Base-by-base conservation (phyloP, 2,329 filamentous ascomycete species). In the Escovopsis sp. region DNA sequence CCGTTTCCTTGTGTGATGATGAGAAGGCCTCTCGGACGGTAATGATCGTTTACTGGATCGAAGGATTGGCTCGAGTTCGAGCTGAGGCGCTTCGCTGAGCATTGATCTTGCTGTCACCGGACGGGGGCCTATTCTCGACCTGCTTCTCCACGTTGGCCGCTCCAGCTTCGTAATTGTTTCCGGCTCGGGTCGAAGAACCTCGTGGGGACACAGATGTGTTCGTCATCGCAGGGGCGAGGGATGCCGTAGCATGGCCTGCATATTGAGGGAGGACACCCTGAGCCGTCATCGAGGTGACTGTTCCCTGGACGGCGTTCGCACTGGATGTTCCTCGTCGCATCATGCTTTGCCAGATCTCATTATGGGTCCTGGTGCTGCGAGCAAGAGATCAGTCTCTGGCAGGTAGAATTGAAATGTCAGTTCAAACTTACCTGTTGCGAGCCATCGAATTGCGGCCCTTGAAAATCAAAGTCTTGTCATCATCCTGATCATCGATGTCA, bases 251-350 rank as follows among this genome's bases (percentile, higher is more conserved):
- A 45, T 70, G 56, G 14, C 68, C 67, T 9, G 57, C 50, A 37
- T 68, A 71, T 23, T 69, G 65, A 13, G 68, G 69, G 31, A 73
- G 51, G 30, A 66, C 60, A n/a, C 67, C 69, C 19, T 63, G 66
- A 7, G 63, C 68, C 11, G 66, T 72, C 31, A 62, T 65, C 4
- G 68, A 65, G 3, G 67, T 68, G 33, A 73, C 52, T 9, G 66
- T 56, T 34, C 67, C 57, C 10, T 64, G 63, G 31, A 64, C 53
- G 7, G 51, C 62, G 31, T 54, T 54, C 31, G 56, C 62, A 39
- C 63, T 69, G 11, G 66, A 54, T 26, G 65, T 60, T n/a, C 63
- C 63, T 44, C 64, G 68, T 50, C 65, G 69, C 44, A 68, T 47
- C 54, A 71, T 60, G 13, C 52, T 58, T 41, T 65, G 62, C 66